Base-by-base conservation (phyloP, 2,329 filamentous ascomycete species). In the Didymosphaeria variabile region DNA sequence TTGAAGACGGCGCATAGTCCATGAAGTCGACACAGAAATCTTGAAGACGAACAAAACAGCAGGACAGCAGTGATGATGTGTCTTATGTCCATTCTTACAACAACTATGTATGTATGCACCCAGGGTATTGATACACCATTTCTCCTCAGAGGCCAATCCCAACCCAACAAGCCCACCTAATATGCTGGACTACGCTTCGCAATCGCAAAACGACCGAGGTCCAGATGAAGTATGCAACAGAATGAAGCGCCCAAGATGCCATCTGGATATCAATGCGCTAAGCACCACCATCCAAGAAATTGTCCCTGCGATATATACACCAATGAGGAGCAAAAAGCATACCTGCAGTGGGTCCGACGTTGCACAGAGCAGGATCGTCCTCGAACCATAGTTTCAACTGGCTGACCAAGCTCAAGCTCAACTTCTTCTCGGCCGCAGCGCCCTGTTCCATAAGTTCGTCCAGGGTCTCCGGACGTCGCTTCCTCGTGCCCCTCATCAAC, bases 71-170 rank as follows among this genome's bases (percentile, higher is more conserved):
- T 29, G 26, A 29, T 29, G 26, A 1, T 29, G 1, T 29, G 26
- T 45, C 3, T 34, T 34, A 34, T 50, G 34, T 52, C 36, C 50
- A 53, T 42, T 55, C 38, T 44, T 55, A 55, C 52, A 45, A 44
- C 52, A 52, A 17, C n/a, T 44, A 44, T 44, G 52, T 45, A 45
- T 19, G 42, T 32, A 44, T 52, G n/a, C 17, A 42, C 36, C 23
- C 26, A n/a, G 52, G 52, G 52, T 55, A 45, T 55, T 45, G 52
- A 44, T 32, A 32, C 52, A 44, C 52, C 52, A 40, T 23, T 12
- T 36, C 51, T 19, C 21, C 13, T 13, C 21, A 31, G 34, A 42
- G 36, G 23, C 15, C 49, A 7, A 8, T n/a, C 42, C 42, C 32
- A 36, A 15, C 32, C 49, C 32, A 52, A 52, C 45, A 21, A 47